Evolutionary conservation across 805 yeast genomes (phyloP).

Genomic region (Candida multigemmis): DNA sequence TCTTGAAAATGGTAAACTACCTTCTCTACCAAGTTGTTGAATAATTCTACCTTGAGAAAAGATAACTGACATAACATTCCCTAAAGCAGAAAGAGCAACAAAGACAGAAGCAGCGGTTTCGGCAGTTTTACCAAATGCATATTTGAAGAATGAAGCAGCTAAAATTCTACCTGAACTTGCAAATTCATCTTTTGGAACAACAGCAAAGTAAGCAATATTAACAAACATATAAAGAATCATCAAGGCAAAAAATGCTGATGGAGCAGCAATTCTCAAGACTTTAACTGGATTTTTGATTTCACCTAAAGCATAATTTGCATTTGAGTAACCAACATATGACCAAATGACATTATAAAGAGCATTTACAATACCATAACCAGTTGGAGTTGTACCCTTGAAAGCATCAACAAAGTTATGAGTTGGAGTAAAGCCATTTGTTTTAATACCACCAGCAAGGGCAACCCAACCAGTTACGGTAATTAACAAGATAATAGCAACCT

Average conservation of each 20-base stretch:
- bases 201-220: constrained; percentile 75
- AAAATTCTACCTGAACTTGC: constrained; percentile 56
- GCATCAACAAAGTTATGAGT: constrained; percentile 55
- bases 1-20: constrained; percentile 63
- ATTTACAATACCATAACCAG: constrained; percentile 63
- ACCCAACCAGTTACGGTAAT: constrained; percentile 78
- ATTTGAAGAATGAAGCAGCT: constrained; percentile 68
- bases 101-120: constrained; percentile 69
- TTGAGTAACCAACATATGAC: constrained; percentile 79
- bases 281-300: constrained; percentile 68
- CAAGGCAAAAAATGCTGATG: constrained; percentile 53
- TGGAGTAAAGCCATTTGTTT: constrained; percentile 36
- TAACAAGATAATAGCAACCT: constrained; percentile 59
- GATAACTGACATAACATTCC: constrained; percentile 73
- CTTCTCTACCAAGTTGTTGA: constrained; percentile 78
- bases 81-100: constrained; percentile 74
- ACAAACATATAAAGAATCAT: constrained; percentile 65
- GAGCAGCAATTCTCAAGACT: constrained; percentile 67
- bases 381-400: constrained; percentile 44
- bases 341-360: constrained; percentile 78
- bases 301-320: constrained; percentile 75
- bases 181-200: constrained; percentile 60
- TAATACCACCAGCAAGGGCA: constrained; percentile 63
- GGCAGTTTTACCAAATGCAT: constrained; percentile 62
- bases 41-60: constrained; percentile 76